phyloP scores from a whole-genome alignment of 495 filamentous ascomycete genomes.

The Apodospora peruviana region DNA sequence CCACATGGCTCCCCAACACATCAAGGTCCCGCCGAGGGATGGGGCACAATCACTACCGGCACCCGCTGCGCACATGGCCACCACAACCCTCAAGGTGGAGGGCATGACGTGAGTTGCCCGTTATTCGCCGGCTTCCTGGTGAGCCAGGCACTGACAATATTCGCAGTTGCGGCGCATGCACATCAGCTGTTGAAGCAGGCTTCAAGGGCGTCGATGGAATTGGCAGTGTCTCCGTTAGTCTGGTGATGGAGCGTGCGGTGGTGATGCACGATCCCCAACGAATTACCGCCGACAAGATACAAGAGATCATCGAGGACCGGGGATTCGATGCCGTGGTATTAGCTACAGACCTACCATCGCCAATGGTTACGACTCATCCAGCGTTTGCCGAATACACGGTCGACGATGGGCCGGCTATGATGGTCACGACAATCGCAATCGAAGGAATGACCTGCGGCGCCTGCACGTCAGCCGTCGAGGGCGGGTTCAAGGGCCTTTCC shows the following conservation, averaged over 20 bases:
- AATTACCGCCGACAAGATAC: conserved; percentile 65
- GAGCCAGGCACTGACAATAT: too few species aligned
- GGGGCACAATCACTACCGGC: conserved; percentile 16
- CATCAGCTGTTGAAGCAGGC: conserved; percentile 76
- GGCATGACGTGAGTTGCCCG: conserved; percentile 76
- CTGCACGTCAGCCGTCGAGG: conserved; percentile 86
- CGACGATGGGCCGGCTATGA: conserved; percentile 29
- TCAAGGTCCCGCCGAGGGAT: conserved; percentile 39
- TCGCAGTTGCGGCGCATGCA: conserved; percentile 73
- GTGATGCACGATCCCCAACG: conserved; percentile 77
- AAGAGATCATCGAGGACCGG: conserved; percentile 84
- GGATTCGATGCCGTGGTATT: conserved; percentile 95
- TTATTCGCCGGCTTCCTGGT: not conserved
- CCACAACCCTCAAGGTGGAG: conserved; percentile 81
- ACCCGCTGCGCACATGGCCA: conserved; percentile 62
- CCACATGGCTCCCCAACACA: conserved; percentile 45
- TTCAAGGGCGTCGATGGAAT: conserved; percentile 77
- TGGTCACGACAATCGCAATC: conserved; percentile 76
- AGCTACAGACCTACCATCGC: conserved; percentile 63
- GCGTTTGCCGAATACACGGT: conserved; percentile 21
- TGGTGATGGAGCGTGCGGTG: conserved; percentile 89
- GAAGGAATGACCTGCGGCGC: conserved; percentile 97
- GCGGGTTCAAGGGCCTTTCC: conserved; percentile 68
- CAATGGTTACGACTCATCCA: conserved; percentile 26
- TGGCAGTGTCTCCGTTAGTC: conserved; percentile 77